phyloP scores from a whole-genome alignment of 176 grass and related monocot genomes.

The Leersia perrieri region DNA sequence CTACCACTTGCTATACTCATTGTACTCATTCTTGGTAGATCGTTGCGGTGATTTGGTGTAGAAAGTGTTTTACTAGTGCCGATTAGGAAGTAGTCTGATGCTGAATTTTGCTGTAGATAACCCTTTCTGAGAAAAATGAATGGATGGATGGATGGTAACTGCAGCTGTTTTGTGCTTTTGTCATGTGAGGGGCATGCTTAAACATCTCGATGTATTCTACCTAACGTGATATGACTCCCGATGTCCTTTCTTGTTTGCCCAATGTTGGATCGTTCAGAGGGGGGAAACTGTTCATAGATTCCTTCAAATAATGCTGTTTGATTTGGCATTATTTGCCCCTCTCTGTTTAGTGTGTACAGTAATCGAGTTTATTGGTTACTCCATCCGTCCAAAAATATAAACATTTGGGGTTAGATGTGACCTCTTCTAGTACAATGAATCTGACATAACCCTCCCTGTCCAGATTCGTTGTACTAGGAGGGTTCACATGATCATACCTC shows the following conservation, averaged over 20 bases:
- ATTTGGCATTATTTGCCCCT: not conserved
- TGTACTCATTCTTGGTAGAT: not conserved
- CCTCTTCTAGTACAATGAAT: no score
- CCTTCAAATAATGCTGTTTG: not conserved
- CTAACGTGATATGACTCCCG: constrained; percentile 6
- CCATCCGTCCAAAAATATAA: no score
- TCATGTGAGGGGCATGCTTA: not conserved
- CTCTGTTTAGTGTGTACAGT: not conserved
- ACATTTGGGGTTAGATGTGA: no score
- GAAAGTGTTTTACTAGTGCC: not conserved
- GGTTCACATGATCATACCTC: no score
- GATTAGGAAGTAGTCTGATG: not conserved
- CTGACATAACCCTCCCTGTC: no score
- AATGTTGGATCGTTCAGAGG: not conserved
- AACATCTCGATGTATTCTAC: constrained; percentile 1
- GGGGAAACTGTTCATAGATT: not conserved
- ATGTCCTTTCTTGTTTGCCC: not conserved
- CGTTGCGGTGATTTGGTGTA: not conserved
- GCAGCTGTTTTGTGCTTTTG: not conserved
- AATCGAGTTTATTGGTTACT: not conserved
- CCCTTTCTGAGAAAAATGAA: not conserved
- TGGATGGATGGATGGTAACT: not conserved
- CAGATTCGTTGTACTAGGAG: no score
- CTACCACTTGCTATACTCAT: not conserved
- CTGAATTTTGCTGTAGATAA: not conserved